A percentile compares a stretch with the other conserved stretches of the same genome.
phyloP scores from a whole-genome alignment of 495 filamentous ascomycete species.

The Parmelia sp. region DNA sequence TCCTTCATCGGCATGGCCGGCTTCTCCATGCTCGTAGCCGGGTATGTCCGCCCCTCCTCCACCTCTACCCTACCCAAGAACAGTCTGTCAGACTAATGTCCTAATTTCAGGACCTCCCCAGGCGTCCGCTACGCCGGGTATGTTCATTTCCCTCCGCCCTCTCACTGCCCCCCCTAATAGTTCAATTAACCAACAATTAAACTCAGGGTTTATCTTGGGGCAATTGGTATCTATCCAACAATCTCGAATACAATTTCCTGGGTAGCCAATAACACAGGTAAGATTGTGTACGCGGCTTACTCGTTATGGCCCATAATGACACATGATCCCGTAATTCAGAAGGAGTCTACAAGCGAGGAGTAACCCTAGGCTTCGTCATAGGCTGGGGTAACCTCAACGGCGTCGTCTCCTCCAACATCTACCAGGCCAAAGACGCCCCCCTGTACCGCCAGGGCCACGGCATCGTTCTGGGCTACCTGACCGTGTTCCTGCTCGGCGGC shows the following conservation, averaged over 20 bases:
- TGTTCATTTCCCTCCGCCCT: slow-evolving; percentile 77
- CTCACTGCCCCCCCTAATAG: too few species aligned
- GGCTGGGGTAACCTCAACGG: slow-evolving; percentile 94
- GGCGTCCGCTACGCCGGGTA: slow-evolving; percentile 74
- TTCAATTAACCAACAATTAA: too few species aligned
- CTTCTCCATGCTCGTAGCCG: slow-evolving; percentile 70
- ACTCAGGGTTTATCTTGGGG: too few species aligned
- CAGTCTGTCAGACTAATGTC: too few species aligned
- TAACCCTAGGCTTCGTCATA: slow-evolving; percentile 79
- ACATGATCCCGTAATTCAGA: too few species aligned
- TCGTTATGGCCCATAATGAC: too few species aligned
- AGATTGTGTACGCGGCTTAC: too few species aligned
- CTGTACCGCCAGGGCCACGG: slow-evolving; percentile 53
- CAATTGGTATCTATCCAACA: slow-evolving; percentile 90
- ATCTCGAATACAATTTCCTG: slow-evolving; percentile 90
- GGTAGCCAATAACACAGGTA: slow-evolving; percentile 80
- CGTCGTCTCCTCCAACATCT: slow-evolving; percentile 72
- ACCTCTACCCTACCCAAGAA: too few species aligned
- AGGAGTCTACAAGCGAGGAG: slow-evolving; percentile 86
- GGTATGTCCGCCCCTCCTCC: slow-evolving; percentile 1
- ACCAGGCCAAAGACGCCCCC: slow-evolving; percentile 48
- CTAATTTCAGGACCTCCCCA: slow-evolving; percentile 40
- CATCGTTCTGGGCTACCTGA: slow-evolving; percentile 54
- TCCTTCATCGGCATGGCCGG: slow-evolving; percentile 68
- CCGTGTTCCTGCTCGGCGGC: slow-evolving; percentile 53